Evolutionary conservation across 2,329 filamentous ascomycete species (phyloP).

Genomic region (Fusarium fracticaudum): DNA sequence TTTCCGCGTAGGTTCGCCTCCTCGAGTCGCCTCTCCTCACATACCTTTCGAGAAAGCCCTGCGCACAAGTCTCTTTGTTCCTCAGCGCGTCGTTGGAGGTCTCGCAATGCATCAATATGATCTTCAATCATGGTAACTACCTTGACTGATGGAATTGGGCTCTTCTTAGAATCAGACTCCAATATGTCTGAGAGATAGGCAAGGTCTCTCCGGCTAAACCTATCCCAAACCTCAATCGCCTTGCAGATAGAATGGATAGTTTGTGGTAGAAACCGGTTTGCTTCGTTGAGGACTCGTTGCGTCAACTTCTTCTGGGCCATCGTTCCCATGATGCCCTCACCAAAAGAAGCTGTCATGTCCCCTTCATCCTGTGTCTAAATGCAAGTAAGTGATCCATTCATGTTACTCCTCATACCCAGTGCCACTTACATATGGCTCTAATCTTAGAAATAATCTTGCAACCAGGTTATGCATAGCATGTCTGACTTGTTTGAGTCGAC

Average conservation of each 20-base stretch:
- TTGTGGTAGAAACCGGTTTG: neutral
- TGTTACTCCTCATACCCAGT: rapidly evolving
- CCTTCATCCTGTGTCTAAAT: neutral
- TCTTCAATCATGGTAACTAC: neutral
- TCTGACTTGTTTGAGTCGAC: neutral
- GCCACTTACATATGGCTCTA: neutral
- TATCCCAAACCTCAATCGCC: neutral
- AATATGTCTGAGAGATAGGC: neutral
- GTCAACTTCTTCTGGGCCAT: neutral
- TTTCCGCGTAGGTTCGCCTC: neutral
- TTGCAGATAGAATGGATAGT: neutral
- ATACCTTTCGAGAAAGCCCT: slow-evolving; percentile 6
- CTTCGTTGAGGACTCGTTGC: neutral
- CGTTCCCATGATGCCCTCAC: rapidly evolving
- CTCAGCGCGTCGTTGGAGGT: neutral
- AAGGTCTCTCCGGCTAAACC: neutral
- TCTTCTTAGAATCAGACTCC: neutral
- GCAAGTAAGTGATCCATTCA: neutral
- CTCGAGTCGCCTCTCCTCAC: neutral
- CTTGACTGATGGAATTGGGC: neutral
- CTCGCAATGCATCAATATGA: neutral
- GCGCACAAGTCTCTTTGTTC: slow-evolving; percentile 1
- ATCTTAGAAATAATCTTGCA: rapidly evolving
- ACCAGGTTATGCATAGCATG: neutral
- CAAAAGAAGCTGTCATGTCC: rapidly evolving